Evolutionary conservation across 441 rosid species (phyloP).

Genomic region (Syzygium malaccense): DNA sequence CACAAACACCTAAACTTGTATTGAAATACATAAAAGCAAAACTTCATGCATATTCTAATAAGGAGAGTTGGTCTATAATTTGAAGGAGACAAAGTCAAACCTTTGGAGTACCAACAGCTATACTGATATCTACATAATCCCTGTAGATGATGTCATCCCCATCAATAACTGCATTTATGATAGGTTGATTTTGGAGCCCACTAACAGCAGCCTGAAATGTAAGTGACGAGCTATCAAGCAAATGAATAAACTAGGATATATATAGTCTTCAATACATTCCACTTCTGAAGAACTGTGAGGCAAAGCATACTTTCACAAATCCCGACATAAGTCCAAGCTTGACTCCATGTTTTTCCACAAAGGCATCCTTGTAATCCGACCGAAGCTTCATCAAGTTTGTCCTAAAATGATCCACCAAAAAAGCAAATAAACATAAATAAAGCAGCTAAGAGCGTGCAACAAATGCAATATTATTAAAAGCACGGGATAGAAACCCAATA

Average conservation of each 20-base stretch:
- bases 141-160: slow-evolving; percentile 96
- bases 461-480: background rate
- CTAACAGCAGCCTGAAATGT: slow-evolving; percentile 86
- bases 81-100: slow-evolving; percentile 25
- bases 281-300: background rate
- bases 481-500: background rate
- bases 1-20: background rate
- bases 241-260: background rate
- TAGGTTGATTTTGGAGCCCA: slow-evolving; percentile 94
- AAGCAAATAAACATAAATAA: background rate
- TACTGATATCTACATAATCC: slow-evolving; percentile 89
- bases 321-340: slow-evolving; percentile 98
- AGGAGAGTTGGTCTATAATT: background rate
- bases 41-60: background rate
- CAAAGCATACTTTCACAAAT: slow-evolving; percentile 62
- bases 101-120: slow-evolving; percentile 97
- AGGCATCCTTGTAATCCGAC: slow-evolving; percentile 92
- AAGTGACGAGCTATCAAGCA: background rate
- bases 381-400: slow-evolving; percentile 97
- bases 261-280: background rate
- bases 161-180: slow-evolving; percentile 93
- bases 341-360: slow-evolving; percentile 90
- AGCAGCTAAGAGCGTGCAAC: background rate
- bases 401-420: slow-evolving; percentile 32
- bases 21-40: background rate